Percentiles rank a stretch among this genome's conserved stretches.
Evolutionary conservation across 2,329 filamentous ascomycete species (phyloP).

Genomic region (Ophiocordyceps sinensis): DNA sequence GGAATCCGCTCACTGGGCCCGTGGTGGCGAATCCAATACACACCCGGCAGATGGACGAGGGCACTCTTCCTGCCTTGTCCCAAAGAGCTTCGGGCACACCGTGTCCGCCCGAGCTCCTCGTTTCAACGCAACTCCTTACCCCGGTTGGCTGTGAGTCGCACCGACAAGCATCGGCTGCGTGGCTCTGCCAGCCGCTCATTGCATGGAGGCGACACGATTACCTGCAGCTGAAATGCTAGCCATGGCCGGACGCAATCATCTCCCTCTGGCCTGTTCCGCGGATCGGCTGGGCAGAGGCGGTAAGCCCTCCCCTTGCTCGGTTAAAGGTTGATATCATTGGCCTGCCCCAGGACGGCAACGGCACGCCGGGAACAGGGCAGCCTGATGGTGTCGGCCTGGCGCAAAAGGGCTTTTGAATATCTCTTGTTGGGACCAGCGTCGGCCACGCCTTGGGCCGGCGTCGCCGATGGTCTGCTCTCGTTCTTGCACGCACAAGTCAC

Average conservation of each 20-base stretch:
- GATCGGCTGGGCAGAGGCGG: constrained; percentile 1
- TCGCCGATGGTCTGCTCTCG: constrained; percentile 2
- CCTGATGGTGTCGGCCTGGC: neutral
- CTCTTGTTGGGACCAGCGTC: neutral
- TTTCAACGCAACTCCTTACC: constrained; percentile 1
- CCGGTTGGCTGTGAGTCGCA: constrained; percentile 5
- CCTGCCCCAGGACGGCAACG: neutral
- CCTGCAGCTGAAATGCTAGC: constrained; percentile 3
- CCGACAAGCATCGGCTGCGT: constrained; percentile 5
- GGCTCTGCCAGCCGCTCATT: constrained; percentile 1
- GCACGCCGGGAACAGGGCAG: neutral
- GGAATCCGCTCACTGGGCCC: neutral
- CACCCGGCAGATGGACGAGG: neutral
- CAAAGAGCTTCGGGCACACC: neutral
- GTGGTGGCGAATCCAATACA: neutral
- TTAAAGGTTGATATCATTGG: constrained; percentile 4
- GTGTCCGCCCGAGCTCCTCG: neutral
- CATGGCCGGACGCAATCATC: constrained; percentile 1
- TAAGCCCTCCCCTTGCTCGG: constrained; percentile 2
- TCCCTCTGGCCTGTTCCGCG: constrained; percentile 1
- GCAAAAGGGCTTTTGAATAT: neutral
- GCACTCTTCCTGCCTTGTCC: neutral
- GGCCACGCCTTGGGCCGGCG: neutral
- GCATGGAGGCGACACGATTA: constrained; percentile 1
- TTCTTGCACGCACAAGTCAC: neutral